Percentiles rank a stretch among this genome's conserved stretches.
phyloP scores from a whole-genome alignment of 495 filamentous ascomycete species.

The Corynascus novoguineensis region DNA sequence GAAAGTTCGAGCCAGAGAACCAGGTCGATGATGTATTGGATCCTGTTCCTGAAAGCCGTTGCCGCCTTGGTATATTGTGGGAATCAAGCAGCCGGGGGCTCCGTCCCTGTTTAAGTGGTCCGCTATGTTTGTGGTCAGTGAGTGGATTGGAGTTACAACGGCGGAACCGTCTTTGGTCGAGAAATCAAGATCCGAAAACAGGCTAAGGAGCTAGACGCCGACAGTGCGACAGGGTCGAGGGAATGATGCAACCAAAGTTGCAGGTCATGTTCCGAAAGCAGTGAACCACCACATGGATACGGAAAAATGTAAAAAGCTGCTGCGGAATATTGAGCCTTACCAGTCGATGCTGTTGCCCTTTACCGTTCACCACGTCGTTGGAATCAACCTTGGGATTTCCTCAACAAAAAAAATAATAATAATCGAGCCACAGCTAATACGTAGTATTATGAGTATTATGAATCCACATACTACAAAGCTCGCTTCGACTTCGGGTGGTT shows the following conservation, averaged over 20 bases:
- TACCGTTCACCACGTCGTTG: not conserved
- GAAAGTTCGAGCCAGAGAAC: not conserved
- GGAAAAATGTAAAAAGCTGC: not conserved
- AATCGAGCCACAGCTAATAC: too few species aligned
- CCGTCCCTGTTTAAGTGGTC: not conserved
- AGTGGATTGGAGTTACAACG: not conserved
- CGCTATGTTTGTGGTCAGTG: not conserved
- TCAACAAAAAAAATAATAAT: too few species aligned
- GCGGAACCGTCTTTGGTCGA: not conserved
- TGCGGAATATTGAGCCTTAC: not conserved
- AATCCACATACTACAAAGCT: too few species aligned
- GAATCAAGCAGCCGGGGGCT: not conserved
- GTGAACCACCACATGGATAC: not conserved
- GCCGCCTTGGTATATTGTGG: not conserved
- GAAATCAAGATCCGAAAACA: not conserved
- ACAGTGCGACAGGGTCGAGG: not conserved
- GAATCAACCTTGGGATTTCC: too few species aligned
- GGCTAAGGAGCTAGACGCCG: too few species aligned
- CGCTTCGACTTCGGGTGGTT: not conserved
- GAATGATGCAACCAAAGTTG: too few species aligned
- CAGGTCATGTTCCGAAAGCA: slow-evolving; percentile 6
- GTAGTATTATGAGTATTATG: too few species aligned
- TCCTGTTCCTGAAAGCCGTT: not conserved
- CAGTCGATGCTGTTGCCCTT: slow-evolving; percentile 1
- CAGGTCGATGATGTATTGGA: slow-evolving; percentile 2